Conservation (phyloP, 129 eudicot species). For the Flaveria robusta region DNA sequence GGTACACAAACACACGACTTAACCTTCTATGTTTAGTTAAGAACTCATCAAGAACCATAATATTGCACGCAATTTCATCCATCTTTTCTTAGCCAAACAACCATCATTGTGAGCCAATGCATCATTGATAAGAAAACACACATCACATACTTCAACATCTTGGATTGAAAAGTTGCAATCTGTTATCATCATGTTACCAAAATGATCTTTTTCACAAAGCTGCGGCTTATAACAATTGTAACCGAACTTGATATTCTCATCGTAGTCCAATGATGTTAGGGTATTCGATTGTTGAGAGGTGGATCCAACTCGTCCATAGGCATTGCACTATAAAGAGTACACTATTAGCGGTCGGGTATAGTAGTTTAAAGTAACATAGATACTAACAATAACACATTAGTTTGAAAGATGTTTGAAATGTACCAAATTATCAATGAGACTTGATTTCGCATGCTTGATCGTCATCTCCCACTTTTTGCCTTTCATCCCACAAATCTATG, state of each 20-base stretch:
- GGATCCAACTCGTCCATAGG: constrained; percentile 10
- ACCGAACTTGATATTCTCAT: not conserved
- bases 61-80: not conserved
- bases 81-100: not conserved
- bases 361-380: not conserved
- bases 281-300: constrained; percentile 7
- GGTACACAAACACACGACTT: not conserved
- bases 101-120: not conserved
- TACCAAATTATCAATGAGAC: constrained; percentile 12
- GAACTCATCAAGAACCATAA: not conserved
- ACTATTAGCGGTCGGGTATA: not conserved
- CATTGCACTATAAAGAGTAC: constrained; percentile 12
- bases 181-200: not conserved
- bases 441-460: constrained; percentile 37
- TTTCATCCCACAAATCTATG: constrained; percentile 22
- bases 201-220: not conserved
- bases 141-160: not conserved
- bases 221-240: constrained; percentile 25
- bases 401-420: not conserved
- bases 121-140: not conserved
- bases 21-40: not conserved
- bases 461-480: constrained; percentile 35
- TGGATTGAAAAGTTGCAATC: not conserved
- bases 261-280: not conserved
- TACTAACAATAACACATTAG: not conserved